Conservation (phyloP, 2,329 filamentous ascomycete species). For the Venturia asperata region DNA sequence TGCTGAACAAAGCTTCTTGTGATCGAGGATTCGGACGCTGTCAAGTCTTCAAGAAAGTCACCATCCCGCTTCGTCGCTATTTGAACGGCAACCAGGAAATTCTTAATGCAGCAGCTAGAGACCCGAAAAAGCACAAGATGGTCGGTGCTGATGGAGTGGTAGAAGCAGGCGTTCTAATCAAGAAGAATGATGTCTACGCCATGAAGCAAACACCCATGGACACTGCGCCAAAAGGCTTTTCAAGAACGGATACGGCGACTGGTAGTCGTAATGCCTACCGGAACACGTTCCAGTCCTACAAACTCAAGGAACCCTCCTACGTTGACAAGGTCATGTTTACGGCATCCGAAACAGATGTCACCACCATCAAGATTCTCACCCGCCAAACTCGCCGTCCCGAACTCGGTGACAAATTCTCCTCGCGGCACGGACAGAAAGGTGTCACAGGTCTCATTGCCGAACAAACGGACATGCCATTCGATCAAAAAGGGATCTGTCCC, state of each 20-base stretch:
- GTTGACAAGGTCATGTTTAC: conserved; percentile 97
- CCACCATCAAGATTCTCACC: conserved; percentile 88
- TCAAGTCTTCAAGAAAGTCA: conserved; percentile 95
- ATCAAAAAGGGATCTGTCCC: conserved; percentile 80
- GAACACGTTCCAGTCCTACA: conserved; percentile 68
- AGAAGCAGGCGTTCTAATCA: conserved; percentile 73
- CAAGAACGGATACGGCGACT: conserved; percentile 52
- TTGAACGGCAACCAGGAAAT: conserved; percentile 64
- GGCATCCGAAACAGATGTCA: conserved; percentile 76
- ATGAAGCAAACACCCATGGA: conserved; percentile 84
- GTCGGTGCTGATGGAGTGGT: conserved; percentile 85
- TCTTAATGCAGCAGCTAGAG: conserved; percentile 50
- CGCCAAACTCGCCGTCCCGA: conserved; percentile 94
- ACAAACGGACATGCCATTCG: conserved; percentile 95
- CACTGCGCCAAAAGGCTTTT: conserved; percentile 34
- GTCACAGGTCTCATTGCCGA: conserved; percentile 95
- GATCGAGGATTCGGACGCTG: conserved; percentile 94
- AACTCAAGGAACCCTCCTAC: conserved; percentile 74
- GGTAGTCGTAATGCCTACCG: conserved; percentile 52
- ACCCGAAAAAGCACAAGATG: conserved; percentile 47
- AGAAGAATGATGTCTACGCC: conserved; percentile 75
- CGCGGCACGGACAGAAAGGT: conserved; percentile 95
- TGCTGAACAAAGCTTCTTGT: conserved; percentile 91
- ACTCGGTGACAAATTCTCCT: conserved; percentile 97
- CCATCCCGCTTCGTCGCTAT: conserved; percentile 79